Percentiles rank a stretch among this genome's conserved stretches.
phyloP scores from a whole-genome alignment of 129 eudicot species.

The Flaveria ramosissima region DNA sequence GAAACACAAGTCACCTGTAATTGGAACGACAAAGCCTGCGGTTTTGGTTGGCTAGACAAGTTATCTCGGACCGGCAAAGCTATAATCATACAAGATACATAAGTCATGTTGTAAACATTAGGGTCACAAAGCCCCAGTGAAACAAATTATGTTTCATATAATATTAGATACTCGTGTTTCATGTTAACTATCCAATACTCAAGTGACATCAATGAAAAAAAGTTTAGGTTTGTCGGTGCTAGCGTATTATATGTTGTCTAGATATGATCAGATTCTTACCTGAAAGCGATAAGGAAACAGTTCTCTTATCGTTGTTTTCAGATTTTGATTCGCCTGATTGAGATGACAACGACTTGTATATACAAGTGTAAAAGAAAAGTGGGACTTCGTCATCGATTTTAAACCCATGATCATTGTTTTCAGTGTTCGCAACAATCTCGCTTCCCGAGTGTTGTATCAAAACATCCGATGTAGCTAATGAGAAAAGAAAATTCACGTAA shows the following conservation, averaged over 20 bases:
- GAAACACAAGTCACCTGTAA: constrained; percentile 52
- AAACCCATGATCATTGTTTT: constrained; percentile 22
- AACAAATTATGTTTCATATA: background rate
- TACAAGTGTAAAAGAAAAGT: constrained; percentile 46
- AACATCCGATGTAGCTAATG: constrained; percentile 29
- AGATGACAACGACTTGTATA: constrained; percentile 34
- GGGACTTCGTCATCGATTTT: constrained; percentile 48
- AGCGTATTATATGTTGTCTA: too few species aligned
- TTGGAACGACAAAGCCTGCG: constrained; percentile 36
- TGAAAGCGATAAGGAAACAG: constrained; percentile 20
- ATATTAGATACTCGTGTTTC: background rate
- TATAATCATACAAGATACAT: constrained; percentile 9
- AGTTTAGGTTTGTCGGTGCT: too few species aligned
- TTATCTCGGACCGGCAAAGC: constrained; percentile 51
- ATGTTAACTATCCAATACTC: background rate
- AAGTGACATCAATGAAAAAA: too few species aligned
- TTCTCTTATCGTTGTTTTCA: constrained; percentile 6
- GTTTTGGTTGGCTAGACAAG: constrained; percentile 36
- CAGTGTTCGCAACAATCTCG: constrained; percentile 11
- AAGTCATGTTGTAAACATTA: background rate
- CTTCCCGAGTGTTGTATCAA: constrained; percentile 16
- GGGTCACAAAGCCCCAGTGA: background rate
- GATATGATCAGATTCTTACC: constrained; percentile 34
- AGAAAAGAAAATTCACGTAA: background rate
- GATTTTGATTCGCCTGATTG: constrained; percentile 25